Conservation (phyloP, 495 filamentous ascomycete species). For the Trichodelitschia bisporula region DNA sequence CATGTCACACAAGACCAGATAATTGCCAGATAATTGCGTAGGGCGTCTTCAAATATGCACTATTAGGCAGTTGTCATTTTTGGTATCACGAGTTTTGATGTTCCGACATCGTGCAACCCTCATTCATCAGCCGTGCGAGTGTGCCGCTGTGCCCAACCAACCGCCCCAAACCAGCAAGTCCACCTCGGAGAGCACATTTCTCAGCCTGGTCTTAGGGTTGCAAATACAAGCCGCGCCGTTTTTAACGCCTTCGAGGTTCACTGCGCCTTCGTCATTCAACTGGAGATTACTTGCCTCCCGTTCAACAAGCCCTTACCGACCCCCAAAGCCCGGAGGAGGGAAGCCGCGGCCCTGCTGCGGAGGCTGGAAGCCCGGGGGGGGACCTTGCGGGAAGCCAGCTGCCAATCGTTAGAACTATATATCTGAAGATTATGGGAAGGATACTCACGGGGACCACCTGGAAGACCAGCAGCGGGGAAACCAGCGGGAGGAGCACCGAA, state of each 20-base stretch:
- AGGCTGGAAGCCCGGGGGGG: constrained; percentile 42
- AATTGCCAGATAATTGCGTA: too few species aligned
- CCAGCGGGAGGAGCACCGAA: constrained; percentile 31
- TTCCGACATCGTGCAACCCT: too few species aligned
- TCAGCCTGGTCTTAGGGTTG: background rate
- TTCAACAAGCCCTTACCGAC: constrained; percentile 38
- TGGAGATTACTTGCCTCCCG: too few species aligned
- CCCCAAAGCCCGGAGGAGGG: constrained; percentile 52
- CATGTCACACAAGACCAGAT: too few species aligned
- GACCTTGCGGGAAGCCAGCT: constrained; percentile 24
- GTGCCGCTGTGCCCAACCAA: too few species aligned
- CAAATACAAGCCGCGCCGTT: too few species aligned
- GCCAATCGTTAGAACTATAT: constrained; percentile 9
- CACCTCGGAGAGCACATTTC: background rate
- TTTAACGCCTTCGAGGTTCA: background rate
- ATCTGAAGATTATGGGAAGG: constrained; percentile 1
- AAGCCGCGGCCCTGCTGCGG: constrained; percentile 40
- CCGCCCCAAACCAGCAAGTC: background rate
- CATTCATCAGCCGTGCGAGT: too few species aligned
- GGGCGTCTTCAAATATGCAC: too few species aligned
- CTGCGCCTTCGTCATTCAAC: too few species aligned
- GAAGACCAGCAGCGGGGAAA: constrained; percentile 36
- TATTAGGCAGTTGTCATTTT: too few species aligned
- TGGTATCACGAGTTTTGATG: too few species aligned
- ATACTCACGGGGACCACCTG: constrained; percentile 32